A percentile compares a stretch with the other conserved stretches of the same genome.
Conservation (phyloP, 768 basidiomycete genomes). For the Crassisporium funariophilum region DNA sequence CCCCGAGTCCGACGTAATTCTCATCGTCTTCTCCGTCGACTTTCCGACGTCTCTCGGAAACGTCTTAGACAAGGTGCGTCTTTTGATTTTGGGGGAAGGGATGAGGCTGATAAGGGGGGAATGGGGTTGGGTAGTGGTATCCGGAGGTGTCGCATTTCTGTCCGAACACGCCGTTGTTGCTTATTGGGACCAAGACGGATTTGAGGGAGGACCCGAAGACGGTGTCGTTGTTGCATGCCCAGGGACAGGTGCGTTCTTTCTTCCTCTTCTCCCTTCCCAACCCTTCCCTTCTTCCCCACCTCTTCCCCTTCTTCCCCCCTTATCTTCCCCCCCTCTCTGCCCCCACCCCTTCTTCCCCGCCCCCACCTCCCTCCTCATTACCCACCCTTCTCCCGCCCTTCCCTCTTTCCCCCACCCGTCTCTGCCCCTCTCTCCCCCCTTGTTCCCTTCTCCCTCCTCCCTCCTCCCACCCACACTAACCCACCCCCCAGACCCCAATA, state of each 20-base stretch:
- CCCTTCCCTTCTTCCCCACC: conserved; percentile 19
- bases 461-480: conserved; percentile 82
- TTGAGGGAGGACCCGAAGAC: too few relatives aligned
- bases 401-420: not conserved
- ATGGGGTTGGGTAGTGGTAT: conserved; percentile 75
- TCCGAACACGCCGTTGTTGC: conserved; percentile 79
- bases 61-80: conserved; percentile 81
- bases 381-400: not conserved
- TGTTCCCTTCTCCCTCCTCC: conserved; percentile 66
- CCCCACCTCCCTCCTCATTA: conserved; percentile 82
- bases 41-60: conserved; percentile 91
- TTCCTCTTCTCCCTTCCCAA: too few relatives aligned
- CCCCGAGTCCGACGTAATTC: conserved; percentile 87
- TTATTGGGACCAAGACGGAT: conserved; percentile 92
- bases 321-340: not conserved
- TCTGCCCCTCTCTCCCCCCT: not conserved
- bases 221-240: too few relatives aligned
- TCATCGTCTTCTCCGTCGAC: conserved; percentile 93
- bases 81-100: too few relatives aligned
- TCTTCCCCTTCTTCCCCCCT: not conserved
- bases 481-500: conserved; percentile 85
- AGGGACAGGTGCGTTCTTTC: too few relatives aligned
- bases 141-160: conserved; percentile 90
- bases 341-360: conserved; percentile 34
- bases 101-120: too few relatives aligned